phyloP scores from a whole-genome alignment of 2,329 filamentous ascomycete species.

The Cordyceps fumosorosea region DNA sequence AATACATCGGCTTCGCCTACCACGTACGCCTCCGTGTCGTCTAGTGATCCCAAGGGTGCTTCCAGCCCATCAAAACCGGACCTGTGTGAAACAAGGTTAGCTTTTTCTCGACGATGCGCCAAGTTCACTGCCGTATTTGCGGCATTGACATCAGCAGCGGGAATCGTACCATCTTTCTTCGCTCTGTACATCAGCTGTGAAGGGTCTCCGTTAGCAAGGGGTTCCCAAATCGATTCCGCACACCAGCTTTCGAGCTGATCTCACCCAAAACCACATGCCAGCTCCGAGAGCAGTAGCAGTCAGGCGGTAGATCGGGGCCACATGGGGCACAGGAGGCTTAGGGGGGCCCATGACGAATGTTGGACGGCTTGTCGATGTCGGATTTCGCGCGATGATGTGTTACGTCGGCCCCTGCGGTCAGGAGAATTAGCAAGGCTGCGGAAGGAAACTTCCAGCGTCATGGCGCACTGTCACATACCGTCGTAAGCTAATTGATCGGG shows the following conservation, averaged over 20 bases:
- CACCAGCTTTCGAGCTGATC: conserved; percentile 26
- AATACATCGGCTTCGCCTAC: background rate
- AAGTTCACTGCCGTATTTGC: background rate
- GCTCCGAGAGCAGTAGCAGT: conserved; percentile 82
- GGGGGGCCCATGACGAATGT: conserved; percentile 25
- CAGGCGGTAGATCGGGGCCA: conserved; percentile 67
- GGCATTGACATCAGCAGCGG: background rate
- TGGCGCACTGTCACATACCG: background rate
- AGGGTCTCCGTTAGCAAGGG: conserved; percentile 3
- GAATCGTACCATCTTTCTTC: conserved; percentile 74
- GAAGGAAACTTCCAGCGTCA: background rate
- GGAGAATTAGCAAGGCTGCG: background rate
- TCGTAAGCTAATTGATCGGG: background rate
- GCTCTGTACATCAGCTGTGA: conserved; percentile 86
- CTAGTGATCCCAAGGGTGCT: conserved; percentile 95
- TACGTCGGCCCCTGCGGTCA: background rate
- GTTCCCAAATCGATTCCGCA: background rate
- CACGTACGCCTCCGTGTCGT: conserved; percentile 14
- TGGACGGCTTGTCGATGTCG: background rate
- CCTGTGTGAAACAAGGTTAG: conserved; percentile 31
- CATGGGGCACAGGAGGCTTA: conserved; percentile 41
- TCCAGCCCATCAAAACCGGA: conserved; percentile 80
- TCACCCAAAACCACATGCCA: conserved; percentile 99
- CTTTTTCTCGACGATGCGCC: background rate
- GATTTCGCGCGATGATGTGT: conserved; percentile 3